Evolutionary conservation across 2,329 filamentous ascomycete genomes (phyloP).

Genomic region (Clathrospora elynae): DNA sequence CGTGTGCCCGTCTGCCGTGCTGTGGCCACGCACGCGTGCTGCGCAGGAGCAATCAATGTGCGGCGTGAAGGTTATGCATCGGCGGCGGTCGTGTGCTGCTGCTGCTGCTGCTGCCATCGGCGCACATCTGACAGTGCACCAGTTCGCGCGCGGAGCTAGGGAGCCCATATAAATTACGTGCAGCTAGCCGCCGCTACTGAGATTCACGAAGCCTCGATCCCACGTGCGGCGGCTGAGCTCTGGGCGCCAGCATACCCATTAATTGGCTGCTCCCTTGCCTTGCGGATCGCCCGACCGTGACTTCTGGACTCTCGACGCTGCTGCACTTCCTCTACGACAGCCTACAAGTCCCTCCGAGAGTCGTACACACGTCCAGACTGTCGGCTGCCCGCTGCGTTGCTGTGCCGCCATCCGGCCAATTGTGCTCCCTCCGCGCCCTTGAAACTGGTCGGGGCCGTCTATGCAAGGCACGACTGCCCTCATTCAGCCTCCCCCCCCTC

Average conservation of each 20-base stretch:
- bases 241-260: slow-evolving; percentile 32
- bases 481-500: slow-evolving; percentile 29
- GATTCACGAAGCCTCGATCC: slow-evolving; percentile 49
- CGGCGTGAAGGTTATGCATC: too few species aligned
- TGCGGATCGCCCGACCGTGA: slow-evolving; percentile 27
- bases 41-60: too few species aligned
- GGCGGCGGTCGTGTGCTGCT: neutral
- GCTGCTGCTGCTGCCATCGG: slow-evolving; percentile 13
- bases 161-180: slow-evolving; percentile 41
- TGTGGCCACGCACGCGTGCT: slow-evolving; percentile 7
- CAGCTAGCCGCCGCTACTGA: slow-evolving; percentile 47
- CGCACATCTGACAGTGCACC: slow-evolving; percentile 22
- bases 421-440: slow-evolving; percentile 32
- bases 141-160: slow-evolving; percentile 31
- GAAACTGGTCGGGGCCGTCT: slow-evolving; percentile 30
- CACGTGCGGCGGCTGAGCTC: slow-evolving; percentile 42
- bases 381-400: slow-evolving; percentile 30
- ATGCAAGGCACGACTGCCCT: slow-evolving; percentile 47
- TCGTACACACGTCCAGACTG: slow-evolving; percentile 40
- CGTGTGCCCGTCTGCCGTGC: slow-evolving; percentile 15
- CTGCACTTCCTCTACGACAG: slow-evolving; percentile 27
- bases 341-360: slow-evolving; percentile 26
- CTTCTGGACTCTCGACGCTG: slow-evolving; percentile 26
- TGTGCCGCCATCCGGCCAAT: slow-evolving; percentile 25
- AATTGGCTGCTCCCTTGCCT: slow-evolving; percentile 38